Conservation (phyloP, 2,329 filamentous ascomycete species). For the Penicillium glabrum region DNA sequence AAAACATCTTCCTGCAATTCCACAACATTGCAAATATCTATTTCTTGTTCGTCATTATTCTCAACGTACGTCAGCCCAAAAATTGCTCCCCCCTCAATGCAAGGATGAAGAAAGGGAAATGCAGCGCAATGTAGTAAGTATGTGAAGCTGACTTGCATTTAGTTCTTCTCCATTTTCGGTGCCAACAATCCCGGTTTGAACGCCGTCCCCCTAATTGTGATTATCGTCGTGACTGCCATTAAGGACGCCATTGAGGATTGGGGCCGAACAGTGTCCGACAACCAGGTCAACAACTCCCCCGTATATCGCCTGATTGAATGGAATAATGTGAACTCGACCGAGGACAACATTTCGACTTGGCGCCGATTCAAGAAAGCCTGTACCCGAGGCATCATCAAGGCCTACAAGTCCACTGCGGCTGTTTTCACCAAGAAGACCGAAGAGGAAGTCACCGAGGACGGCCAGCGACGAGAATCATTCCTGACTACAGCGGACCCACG, state of each 20-base stretch:
- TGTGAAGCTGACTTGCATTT: slow-evolving; percentile 21
- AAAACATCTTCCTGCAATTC: slow-evolving; percentile 97
- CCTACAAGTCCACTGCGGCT: slow-evolving; percentile 53
- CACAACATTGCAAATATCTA: slow-evolving; percentile 99
- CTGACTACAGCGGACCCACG: slow-evolving; percentile 60
- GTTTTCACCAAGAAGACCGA: slow-evolving; percentile 51
- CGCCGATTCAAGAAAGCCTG: slow-evolving; percentile 87
- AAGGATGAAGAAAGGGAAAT: background rate
- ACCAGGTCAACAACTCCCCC: slow-evolving; percentile 91
- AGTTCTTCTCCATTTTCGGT: slow-evolving; percentile 97
- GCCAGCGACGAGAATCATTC: slow-evolving; percentile 65
- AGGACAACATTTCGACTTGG: slow-evolving; percentile 84
- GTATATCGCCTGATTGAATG: slow-evolving; percentile 87
- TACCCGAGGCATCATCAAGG: slow-evolving; percentile 61
- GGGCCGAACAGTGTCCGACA: slow-evolving; percentile 85
- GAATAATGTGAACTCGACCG: slow-evolving; percentile 89
- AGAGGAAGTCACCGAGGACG: slow-evolving; percentile 29
- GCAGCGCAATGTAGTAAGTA: background rate
- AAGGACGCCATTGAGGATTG: slow-evolving; percentile 98
- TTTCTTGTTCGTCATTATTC: slow-evolving; percentile 93
- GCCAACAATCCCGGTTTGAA: slow-evolving; percentile 86
- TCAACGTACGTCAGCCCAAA: slow-evolving; percentile 67
- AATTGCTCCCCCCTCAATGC: background rate
- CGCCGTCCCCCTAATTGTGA: slow-evolving; percentile 88
- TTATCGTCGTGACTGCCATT: slow-evolving; percentile 81